These are phyloP conservation scores for Oryza longistaminata DNA, from an alignment of 176 grass and related monocot genomes.

Conservation along the genomic window DNA sequence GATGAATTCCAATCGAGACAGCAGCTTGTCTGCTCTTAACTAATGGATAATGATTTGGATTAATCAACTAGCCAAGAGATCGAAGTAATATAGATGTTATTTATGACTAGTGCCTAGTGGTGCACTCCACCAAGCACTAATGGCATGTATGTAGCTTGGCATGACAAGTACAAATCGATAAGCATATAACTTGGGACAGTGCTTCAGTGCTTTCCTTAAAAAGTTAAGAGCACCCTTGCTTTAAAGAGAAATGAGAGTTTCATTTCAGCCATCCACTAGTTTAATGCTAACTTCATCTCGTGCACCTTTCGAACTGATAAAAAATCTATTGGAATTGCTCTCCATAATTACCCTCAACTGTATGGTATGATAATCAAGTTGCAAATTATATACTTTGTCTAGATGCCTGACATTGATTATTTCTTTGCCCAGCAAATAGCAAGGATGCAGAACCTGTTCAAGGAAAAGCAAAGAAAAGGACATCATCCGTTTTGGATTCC, in stretches of 20 bases:
- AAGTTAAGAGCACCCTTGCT: background rate
- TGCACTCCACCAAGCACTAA: background rate
- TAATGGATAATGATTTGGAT: background rate
- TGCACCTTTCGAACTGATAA: background rate
- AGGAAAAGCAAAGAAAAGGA: constrained; percentile 59
- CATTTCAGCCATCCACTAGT: constrained; percentile 6
- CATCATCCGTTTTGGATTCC: constrained; percentile 53
- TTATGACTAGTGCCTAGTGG: background rate
- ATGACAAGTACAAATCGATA: background rate
- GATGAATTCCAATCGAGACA: background rate
- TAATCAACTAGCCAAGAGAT: constrained; percentile 4
- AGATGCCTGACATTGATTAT: constrained; percentile 32
- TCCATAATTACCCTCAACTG: background rate
- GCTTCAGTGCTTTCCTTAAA: background rate
- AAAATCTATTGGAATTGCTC: background rate
- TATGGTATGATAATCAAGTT: constrained; percentile 7
- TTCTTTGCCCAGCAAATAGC: constrained; percentile 31
- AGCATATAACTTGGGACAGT: constrained; percentile 4
- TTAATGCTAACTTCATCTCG: background rate
- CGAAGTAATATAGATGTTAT: background rate
- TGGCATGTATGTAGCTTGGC: background rate
- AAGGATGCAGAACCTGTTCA: constrained; percentile 38
- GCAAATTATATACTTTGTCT: constrained; percentile 2
- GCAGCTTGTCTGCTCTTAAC: background rate
- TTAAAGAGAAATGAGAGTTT: background rate